phyloP scores from a whole-genome alignment of 495 filamentous ascomycete species.

The Tuber umbilicatum region DNA sequence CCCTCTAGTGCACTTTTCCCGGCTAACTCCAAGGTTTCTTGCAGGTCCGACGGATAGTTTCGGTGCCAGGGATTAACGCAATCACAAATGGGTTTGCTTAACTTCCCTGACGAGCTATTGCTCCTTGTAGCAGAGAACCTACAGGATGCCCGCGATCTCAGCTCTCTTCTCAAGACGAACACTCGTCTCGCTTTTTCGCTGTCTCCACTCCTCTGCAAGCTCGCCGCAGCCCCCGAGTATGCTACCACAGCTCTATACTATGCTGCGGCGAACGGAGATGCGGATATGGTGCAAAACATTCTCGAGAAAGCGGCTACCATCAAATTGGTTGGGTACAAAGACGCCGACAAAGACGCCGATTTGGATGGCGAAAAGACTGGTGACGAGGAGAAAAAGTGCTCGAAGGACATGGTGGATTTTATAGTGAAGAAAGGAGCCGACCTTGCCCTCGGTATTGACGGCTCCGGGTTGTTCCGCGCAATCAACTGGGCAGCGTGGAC shows the following conservation, averaged over 20 bases:
- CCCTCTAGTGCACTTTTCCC: neutral
- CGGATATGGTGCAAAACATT: conserved; percentile 17
- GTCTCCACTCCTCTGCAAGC: conserved; percentile 19
- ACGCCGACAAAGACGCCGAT: neutral
- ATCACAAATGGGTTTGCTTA: conserved; percentile 16
- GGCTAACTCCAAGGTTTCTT: neutral
- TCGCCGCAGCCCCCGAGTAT: conserved; percentile 21
- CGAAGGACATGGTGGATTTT: conserved; percentile 12
- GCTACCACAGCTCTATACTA: conserved; percentile 26
- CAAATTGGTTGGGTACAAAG: conserved; percentile 10
- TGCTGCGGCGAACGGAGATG: conserved; percentile 20
- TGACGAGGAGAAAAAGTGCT: conserved; percentile 15
- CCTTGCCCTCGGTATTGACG: conserved; percentile 13
- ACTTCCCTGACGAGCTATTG: conserved; percentile 22
- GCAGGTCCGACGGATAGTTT: conserved; percentile 3
- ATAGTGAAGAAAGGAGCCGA: conserved; percentile 25
- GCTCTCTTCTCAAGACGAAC: conserved; percentile 18
- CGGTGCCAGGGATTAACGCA: conserved; percentile 4
- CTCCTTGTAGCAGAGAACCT: conserved; percentile 18
- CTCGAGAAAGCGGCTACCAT: conserved; percentile 18
- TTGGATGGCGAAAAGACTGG: conserved; percentile 11
- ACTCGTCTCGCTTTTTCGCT: conserved; percentile 27
- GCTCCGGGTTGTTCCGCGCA: conserved; percentile 20
- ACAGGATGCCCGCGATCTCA: conserved; percentile 12
- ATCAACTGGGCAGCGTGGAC: conserved; percentile 29